Evolutionary conservation across 257 asterid species (phyloP).

Genomic region (Solanum corneliomulleri): DNA sequence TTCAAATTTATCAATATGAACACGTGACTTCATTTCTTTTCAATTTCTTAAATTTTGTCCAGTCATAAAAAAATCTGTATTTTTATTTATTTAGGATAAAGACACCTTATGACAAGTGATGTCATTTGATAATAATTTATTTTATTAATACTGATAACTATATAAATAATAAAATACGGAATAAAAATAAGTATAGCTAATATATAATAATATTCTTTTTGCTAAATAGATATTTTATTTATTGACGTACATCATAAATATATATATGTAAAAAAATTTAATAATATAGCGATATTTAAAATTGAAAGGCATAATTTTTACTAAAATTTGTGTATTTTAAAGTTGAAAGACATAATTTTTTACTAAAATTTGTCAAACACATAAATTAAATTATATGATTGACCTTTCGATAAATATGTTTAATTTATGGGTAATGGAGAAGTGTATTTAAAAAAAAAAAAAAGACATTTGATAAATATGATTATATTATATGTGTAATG

Average conservation of each 20-base stretch:
- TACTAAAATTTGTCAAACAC: too few relatives aligned
- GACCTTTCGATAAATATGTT: not conserved
- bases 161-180: not conserved
- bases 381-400: not conserved
- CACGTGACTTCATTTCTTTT: not conserved
- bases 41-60: not conserved
- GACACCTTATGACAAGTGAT: not conserved
- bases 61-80: not conserved
- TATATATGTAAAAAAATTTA: too few relatives aligned
- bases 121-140: not conserved
- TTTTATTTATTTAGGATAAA: not conserved
- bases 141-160: not conserved
- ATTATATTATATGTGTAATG: too few relatives aligned
- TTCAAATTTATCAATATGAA: not conserved
- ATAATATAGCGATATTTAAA: too few relatives aligned
- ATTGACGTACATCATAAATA: not conserved
- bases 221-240: too few relatives aligned
- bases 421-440: not conserved
- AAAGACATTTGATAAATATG: too few relatives aligned
- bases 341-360: too few relatives aligned
- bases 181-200: not conserved
- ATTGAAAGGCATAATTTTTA: too few relatives aligned
- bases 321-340: too few relatives aligned
- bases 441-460: too few relatives aligned
- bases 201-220: too few relatives aligned